phyloP scores from a whole-genome alignment of 345 rosid species.

The Heritiera fomes region DNA sequence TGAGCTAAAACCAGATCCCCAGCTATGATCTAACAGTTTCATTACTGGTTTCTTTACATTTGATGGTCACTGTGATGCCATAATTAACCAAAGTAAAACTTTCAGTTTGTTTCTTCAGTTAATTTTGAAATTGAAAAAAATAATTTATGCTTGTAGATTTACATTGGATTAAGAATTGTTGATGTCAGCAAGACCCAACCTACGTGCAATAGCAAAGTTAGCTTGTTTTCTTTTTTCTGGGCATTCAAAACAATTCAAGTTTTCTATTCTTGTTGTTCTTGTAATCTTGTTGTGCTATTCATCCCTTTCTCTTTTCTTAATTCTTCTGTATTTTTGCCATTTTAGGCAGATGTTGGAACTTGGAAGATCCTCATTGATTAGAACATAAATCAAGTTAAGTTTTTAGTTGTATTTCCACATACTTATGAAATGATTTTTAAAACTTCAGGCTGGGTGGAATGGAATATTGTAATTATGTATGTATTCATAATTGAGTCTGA shows the following conservation, averaged over 20 bases:
- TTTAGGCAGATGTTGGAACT: not conserved
- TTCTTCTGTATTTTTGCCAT: not conserved
- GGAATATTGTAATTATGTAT: not conserved
- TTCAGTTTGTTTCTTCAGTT: conserved; percentile 3
- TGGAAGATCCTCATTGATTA: not conserved
- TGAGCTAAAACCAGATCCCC: conserved; percentile 7
- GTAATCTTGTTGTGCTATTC: not conserved
- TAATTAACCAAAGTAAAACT: not conserved
- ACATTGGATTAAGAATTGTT: conserved; percentile 1
- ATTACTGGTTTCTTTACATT: not conserved
- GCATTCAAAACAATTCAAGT: not conserved
- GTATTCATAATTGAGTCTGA: too few relatives aligned
- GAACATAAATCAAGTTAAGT: not conserved
- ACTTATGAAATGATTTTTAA: not conserved
- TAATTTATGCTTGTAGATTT: conserved; percentile 12
- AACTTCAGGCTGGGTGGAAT: too few relatives aligned
- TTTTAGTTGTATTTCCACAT: not conserved
- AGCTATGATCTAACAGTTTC: conserved; percentile 1
- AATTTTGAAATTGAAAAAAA: conserved; percentile 8
- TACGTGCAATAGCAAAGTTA: not conserved
- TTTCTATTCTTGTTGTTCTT: not conserved
- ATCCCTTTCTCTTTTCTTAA: not conserved
- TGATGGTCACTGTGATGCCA: not conserved
- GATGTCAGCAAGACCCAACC: not conserved
- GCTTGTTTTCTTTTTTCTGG: not conserved